phyloP scores from a whole-genome alignment of 2,329 filamentous ascomycete species.

The Talaromyces atroroseus region DNA sequence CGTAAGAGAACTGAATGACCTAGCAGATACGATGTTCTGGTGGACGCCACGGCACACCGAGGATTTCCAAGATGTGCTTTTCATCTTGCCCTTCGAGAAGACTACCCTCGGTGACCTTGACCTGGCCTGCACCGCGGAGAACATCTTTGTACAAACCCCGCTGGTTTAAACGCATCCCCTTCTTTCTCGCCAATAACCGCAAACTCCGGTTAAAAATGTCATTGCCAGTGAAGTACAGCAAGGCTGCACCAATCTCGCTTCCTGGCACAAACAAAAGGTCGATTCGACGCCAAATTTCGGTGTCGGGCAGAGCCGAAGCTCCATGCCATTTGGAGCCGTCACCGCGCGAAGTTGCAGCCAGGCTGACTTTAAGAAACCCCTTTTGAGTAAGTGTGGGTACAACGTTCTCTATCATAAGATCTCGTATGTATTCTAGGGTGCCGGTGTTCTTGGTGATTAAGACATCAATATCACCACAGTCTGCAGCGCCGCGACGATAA shows the following conservation, averaged over 20 bases:
- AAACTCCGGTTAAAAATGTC: slow-evolving; percentile 91
- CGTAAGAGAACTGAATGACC: not conserved
- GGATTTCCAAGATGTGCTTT: slow-evolving; percentile 70
- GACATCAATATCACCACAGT: slow-evolving; percentile 77
- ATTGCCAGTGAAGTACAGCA: slow-evolving; percentile 95
- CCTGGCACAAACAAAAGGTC: slow-evolving; percentile 80
- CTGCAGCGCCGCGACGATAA: slow-evolving; percentile 70
- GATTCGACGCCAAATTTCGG: slow-evolving; percentile 67
- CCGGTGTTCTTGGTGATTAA: slow-evolving; percentile 68
- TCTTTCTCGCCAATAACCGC: slow-evolving; percentile 70
- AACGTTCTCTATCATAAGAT: slow-evolving; percentile 58
- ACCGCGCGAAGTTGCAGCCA: slow-evolving; percentile 54
- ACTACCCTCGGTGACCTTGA: slow-evolving; percentile 61
- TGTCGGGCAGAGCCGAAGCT: slow-evolving; percentile 63
- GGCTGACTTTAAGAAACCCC: slow-evolving; percentile 63
- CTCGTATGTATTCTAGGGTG: slow-evolving; percentile 52
- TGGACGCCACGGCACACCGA: slow-evolving; percentile 80
- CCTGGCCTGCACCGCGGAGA: slow-evolving; percentile 52
- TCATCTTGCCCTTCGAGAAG: slow-evolving; percentile 71
- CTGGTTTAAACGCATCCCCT: slow-evolving; percentile 81
- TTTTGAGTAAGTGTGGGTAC: slow-evolving; percentile 55
- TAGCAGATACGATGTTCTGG: slow-evolving; percentile 71
- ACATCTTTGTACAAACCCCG: slow-evolving; percentile 69
- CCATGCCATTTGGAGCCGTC: slow-evolving; percentile 83
- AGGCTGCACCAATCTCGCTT: slow-evolving; percentile 70